phyloP scores from a whole-genome alignment of 2,329 filamentous ascomycete genomes.

The Scedosporium apiospermum region DNA sequence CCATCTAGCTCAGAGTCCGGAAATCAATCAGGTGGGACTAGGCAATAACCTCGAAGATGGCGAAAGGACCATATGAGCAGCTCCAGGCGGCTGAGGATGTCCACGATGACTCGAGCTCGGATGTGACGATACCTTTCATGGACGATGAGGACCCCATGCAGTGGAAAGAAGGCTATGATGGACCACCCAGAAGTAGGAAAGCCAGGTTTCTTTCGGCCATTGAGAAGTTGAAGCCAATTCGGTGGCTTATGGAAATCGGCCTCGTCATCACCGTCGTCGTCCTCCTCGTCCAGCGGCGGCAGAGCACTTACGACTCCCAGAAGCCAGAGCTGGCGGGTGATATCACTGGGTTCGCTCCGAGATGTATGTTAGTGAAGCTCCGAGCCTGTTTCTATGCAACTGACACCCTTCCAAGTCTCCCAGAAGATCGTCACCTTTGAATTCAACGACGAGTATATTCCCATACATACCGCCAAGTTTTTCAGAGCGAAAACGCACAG shows the following conservation, averaged over 20 bases:
- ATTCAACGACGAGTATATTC: conserved; percentile 25
- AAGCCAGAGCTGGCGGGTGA: conserved; percentile 23
- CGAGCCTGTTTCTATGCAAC: not conserved
- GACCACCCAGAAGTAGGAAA: not conserved
- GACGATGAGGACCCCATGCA: not conserved
- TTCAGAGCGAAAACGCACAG: conserved; percentile 22
- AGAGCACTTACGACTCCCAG: conserved; percentile 7
- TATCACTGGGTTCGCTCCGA: conserved; percentile 28
- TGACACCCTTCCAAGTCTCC: conserved; percentile 18
- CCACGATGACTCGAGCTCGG: not conserved
- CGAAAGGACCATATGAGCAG: not conserved
- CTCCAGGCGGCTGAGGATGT: not conserved
- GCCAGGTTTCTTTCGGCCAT: not conserved
- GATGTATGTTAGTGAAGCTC: conserved; percentile 16
- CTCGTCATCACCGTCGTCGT: conserved; percentile 24
- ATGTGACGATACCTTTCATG: conserved; percentile 1
- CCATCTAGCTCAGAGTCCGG: no score
- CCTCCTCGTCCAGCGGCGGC: conserved; percentile 22
- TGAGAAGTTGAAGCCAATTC: not conserved
- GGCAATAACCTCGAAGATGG: not conserved
- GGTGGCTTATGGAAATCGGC: conserved; percentile 22
- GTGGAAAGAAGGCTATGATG: conserved; percentile 2
- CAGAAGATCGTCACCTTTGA: conserved; percentile 28
- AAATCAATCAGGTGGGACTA: no score
- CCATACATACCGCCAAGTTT: conserved; percentile 28